Percentiles rank a stretch among this genome's conserved stretches.
Evolutionary conservation across 495 filamentous ascomycete genomes (phyloP).

Genomic region (Delitschia confertaspora): DNA sequence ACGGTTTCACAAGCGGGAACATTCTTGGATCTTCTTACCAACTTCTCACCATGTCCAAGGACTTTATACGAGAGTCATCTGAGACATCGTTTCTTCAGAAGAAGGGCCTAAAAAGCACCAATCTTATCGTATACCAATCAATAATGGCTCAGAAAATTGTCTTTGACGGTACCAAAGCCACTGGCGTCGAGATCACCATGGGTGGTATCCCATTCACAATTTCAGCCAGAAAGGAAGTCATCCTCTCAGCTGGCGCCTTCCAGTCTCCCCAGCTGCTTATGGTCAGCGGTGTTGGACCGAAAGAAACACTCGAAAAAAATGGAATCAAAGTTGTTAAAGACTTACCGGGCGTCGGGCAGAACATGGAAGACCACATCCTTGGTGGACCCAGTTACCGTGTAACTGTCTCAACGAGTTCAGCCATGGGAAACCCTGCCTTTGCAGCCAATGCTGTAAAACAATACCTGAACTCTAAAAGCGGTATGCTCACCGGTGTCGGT

Average conservation of each 20-base stretch:
- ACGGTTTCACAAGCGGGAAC: slow-evolving; percentile 31
- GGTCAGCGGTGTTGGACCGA: slow-evolving; percentile 27
- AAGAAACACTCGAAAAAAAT: slow-evolving; percentile 5
- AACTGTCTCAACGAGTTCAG: slow-evolving; percentile 5
- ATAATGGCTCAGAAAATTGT: slow-evolving; percentile 40
- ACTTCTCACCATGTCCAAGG: slow-evolving; percentile 31
- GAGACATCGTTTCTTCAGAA: slow-evolving; percentile 39
- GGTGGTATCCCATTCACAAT: slow-evolving; percentile 35
- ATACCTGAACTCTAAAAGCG: slow-evolving; percentile 9
- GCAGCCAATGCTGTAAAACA: not conserved
- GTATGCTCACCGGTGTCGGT: slow-evolving; percentile 19
- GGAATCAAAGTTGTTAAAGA: slow-evolving; percentile 17
- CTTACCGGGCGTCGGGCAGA: slow-evolving; percentile 27
- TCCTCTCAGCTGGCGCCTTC: slow-evolving; percentile 45
- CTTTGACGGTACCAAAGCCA: slow-evolving; percentile 41
- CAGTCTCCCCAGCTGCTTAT: slow-evolving; percentile 26
- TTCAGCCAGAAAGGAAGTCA: slow-evolving; percentile 44
- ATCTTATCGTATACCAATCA: slow-evolving; percentile 33
- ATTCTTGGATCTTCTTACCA: slow-evolving; percentile 32
- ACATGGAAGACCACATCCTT: slow-evolving; percentile 28
- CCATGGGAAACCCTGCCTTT: slow-evolving; percentile 1
- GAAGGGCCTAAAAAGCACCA: slow-evolving; percentile 19
- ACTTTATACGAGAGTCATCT: slow-evolving; percentile 34
- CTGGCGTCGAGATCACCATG: slow-evolving; percentile 40
- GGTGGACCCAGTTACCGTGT: slow-evolving; percentile 13